These are phyloP conservation scores for Fusarium torulosum DNA, from an alignment of 2,329 filamentous ascomycete genomes.

Conservation along the genomic window DNA sequence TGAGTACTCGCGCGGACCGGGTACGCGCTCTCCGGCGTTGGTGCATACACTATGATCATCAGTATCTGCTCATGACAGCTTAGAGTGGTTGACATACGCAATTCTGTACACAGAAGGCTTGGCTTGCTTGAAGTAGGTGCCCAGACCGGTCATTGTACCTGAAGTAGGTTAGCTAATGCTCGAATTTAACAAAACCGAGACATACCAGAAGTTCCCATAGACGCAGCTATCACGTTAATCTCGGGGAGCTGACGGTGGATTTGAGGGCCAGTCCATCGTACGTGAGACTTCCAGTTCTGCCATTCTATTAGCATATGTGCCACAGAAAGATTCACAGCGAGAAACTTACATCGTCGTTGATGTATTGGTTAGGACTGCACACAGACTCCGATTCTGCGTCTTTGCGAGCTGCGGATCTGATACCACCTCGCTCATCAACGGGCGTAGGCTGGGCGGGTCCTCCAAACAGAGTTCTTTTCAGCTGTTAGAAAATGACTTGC, in stretches of 20 bases:
- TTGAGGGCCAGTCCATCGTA: conserved; percentile 70
- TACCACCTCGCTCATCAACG: conserved; percentile 51
- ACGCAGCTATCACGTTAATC: conserved; percentile 66
- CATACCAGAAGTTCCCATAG: conserved; percentile 63
- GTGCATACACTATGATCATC: conserved; percentile 64
- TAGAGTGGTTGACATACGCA: conserved; percentile 43
- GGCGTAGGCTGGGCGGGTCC: conserved; percentile 53
- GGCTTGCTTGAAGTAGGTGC: conserved; percentile 63
- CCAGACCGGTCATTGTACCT: conserved; percentile 62
- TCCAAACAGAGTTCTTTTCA: conserved; percentile 49
- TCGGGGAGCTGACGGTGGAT: conserved; percentile 68
- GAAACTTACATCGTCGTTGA: conserved; percentile 50
- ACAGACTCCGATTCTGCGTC: conserved; percentile 48
- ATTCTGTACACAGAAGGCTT: conserved; percentile 62
- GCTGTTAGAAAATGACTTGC: conserved; percentile 7
- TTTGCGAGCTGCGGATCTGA: conserved; percentile 49
- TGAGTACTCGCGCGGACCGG: conserved; percentile 67
- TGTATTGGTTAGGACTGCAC: conserved; percentile 53
- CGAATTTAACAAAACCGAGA: no score
- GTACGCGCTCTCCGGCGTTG: conserved; percentile 67
- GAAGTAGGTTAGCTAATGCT: conserved; percentile 18
- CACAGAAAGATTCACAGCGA: rapidly evolving
- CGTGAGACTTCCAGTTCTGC: conserved; percentile 66
- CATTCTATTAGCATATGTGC: not conserved
- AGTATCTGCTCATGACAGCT: not conserved